phyloP scores from a whole-genome alignment of 495 filamentous ascomycete genomes.

The Poronia punctata region DNA sequence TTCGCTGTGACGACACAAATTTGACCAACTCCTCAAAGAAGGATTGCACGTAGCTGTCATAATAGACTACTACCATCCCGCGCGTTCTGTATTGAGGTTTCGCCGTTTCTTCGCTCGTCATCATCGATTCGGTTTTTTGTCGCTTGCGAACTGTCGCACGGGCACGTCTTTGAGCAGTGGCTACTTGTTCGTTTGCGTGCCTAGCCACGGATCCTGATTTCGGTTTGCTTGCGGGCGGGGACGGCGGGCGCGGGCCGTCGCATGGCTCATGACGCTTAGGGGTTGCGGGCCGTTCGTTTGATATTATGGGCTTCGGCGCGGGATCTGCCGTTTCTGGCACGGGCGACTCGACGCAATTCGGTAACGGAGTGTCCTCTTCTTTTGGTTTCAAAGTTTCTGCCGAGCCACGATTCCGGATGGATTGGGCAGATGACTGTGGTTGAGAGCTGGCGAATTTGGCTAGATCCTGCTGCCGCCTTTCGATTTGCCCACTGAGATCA shows the following conservation, averaged over 20 bases:
- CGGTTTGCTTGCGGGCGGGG: conserved; percentile 19
- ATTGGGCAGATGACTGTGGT: conserved; percentile 25
- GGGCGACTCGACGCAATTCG: too few relatives aligned
- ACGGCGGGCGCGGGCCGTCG: conserved; percentile 24
- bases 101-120: conserved; percentile 44
- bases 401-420: conserved; percentile 53
- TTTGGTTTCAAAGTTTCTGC: conserved; percentile 54
- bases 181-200: conserved; percentile 36
- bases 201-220: conserved; percentile 42
- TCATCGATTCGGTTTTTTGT: conserved; percentile 53
- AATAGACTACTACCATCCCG: conserved; percentile 79
- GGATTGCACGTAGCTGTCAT: conserved; percentile 78
- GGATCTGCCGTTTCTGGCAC: conserved; percentile 11
- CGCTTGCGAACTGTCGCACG: conserved; percentile 44
- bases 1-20: conserved; percentile 69
- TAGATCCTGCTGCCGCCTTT: conserved; percentile 63
- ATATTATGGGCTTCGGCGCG: conserved; percentile 2
- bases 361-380: conserved; percentile 37
- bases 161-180: conserved; percentile 35
- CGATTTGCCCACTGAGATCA: conserved; percentile 60
- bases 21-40: conserved; percentile 75
- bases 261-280: conserved; percentile 12
- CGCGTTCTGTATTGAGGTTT: conserved; percentile 58
- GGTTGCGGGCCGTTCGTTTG: conserved; percentile 14
- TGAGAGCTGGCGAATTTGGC: conserved; percentile 36